Conservation (phyloP, 2,329 filamentous ascomycete species). For the Curvularia eragrostidis region DNA sequence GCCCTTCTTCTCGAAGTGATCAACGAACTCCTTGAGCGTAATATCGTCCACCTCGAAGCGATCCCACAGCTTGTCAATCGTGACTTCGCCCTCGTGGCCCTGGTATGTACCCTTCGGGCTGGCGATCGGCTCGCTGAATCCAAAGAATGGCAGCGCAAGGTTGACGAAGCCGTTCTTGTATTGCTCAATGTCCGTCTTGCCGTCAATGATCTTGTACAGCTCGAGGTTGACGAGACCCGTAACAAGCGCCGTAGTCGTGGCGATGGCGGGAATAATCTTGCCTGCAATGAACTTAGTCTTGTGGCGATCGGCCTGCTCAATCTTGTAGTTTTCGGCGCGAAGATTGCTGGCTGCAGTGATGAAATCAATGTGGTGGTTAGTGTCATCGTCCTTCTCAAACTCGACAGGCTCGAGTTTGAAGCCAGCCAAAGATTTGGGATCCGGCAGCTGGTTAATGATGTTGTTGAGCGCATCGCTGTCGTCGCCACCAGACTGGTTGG, state of each 20-base stretch:
- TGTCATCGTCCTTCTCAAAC: slow-evolving; percentile 98
- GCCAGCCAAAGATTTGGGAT: slow-evolving; percentile 79
- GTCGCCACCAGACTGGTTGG: slow-evolving; percentile 65
- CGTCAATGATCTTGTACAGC: slow-evolving; percentile 95
- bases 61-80: slow-evolving; percentile 97
- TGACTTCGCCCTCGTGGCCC: slow-evolving; percentile 76
- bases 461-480: slow-evolving; percentile 78
- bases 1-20: slow-evolving; percentile 79
- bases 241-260: slow-evolving; percentile 93
- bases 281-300: slow-evolving; percentile 99
- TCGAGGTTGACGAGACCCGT: slow-evolving; percentile 93
- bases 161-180: slow-evolving; percentile 99
- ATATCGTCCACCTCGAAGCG: slow-evolving; percentile 90
- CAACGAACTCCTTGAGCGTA: slow-evolving; percentile 81
- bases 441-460: slow-evolving; percentile 75
- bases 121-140: slow-evolving; percentile 94
- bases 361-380: slow-evolving; percentile 98
- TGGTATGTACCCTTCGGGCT: slow-evolving; percentile 92
- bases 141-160: slow-evolving; percentile 94
- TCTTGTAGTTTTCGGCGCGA: slow-evolving; percentile 97
- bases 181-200: slow-evolving; percentile 94
- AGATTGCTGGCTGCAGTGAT: slow-evolving; percentile 97
- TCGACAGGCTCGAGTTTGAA: slow-evolving; percentile 92
- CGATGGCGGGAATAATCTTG: slow-evolving; percentile 99
- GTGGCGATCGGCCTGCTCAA: slow-evolving; percentile 87